Evolutionary conservation across 495 filamentous ascomycete genomes (phyloP).

Genomic region (Talaromyces stipitatus): DNA sequence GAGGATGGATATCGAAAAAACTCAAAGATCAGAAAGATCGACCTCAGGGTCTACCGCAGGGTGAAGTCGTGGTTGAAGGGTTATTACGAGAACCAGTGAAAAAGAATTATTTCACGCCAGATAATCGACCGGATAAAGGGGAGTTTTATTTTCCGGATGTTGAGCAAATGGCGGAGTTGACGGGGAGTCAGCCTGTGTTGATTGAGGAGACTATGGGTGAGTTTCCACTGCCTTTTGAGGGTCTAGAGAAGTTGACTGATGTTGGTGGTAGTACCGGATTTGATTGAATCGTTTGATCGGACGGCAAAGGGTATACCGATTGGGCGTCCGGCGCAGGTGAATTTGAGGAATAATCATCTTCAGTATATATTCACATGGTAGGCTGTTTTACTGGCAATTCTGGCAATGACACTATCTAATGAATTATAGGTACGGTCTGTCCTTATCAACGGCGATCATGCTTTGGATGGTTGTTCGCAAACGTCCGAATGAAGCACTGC

Average conservation of each 20-base stretch:
- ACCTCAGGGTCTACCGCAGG: slow-evolving; percentile 49
- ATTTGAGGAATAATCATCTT: slow-evolving; percentile 89
- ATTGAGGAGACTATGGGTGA: slow-evolving; percentile 93
- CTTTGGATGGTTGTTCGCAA: slow-evolving; percentile 87
- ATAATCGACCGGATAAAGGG: slow-evolving; percentile 70
- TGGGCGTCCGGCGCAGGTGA: slow-evolving; percentile 84
- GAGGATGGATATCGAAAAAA: slow-evolving; percentile 83
- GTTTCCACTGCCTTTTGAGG: slow-evolving; percentile 5
- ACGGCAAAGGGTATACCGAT: slow-evolving; percentile 81
- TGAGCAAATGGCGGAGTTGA: slow-evolving; percentile 78
- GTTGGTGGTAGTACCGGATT: slow-evolving; percentile 56
- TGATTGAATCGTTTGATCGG: slow-evolving; percentile 62
- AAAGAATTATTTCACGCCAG: slow-evolving; percentile 95
- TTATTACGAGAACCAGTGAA: slow-evolving; percentile 84
- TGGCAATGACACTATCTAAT: background rate
- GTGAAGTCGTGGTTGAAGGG: slow-evolving; percentile 70
- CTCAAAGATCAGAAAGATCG: slow-evolving; percentile 55
- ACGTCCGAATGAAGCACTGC: slow-evolving; percentile 62
- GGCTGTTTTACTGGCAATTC: slow-evolving; percentile 11
- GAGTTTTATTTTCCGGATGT: slow-evolving; percentile 97
- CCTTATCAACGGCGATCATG: slow-evolving; percentile 85
- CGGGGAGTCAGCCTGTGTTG: slow-evolving; percentile 84
- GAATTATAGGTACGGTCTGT: slow-evolving; percentile 71
- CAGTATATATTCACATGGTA: slow-evolving; percentile 99
- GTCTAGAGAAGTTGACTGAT: slow-evolving; percentile 12